phyloP scores from a whole-genome alignment of 441 rosid genomes.

The Populus hybrid region DNA sequence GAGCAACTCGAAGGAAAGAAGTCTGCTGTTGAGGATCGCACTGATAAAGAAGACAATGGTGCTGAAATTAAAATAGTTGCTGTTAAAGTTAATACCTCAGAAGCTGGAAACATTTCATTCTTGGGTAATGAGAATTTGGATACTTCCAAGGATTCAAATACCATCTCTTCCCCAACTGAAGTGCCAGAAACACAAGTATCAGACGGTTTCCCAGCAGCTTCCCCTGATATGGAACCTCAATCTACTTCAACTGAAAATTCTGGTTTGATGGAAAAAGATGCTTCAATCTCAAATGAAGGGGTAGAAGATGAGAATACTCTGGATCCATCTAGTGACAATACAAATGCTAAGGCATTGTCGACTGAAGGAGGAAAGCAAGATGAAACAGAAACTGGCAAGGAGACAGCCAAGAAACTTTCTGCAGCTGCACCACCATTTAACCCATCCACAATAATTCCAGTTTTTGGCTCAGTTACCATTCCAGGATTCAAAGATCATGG shows the following conservation, averaged over 20 bases:
- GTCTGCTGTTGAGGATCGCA: constrained; percentile 23
- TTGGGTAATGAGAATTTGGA: constrained; percentile 30
- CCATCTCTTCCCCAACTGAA: constrained; percentile 24
- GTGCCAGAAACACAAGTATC: constrained; percentile 29
- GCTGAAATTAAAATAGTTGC: constrained; percentile 28
- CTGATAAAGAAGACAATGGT: constrained; percentile 26
- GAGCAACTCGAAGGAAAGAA: constrained; percentile 31
- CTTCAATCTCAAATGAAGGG: constrained; percentile 33
- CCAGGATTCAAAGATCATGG: constrained; percentile 45
- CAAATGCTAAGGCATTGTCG: constrained; percentile 30
- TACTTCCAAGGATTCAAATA: constrained; percentile 30
- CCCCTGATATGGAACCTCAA: constrained; percentile 26
- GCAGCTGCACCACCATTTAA: constrained; percentile 89
- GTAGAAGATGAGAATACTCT: constrained; percentile 33
- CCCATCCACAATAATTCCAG: constrained; percentile 50
- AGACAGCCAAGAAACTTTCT: constrained; percentile 71
- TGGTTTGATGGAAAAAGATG: constrained; percentile 30
- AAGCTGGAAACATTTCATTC: constrained; percentile 29
- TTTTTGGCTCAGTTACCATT: constrained; percentile 32
- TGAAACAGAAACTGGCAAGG: constrained; percentile 36
- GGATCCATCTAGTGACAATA: constrained; percentile 36
- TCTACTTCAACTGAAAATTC: constrained; percentile 32
- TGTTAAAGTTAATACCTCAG: constrained; percentile 25
- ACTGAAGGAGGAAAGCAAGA: constrained; percentile 42
- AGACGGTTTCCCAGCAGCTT: constrained; percentile 28